Percentiles rank a stretch among this genome's conserved stretches.
phyloP scores from a whole-genome alignment of 768 basidiomycete species.

The Bullera alba region DNA sequence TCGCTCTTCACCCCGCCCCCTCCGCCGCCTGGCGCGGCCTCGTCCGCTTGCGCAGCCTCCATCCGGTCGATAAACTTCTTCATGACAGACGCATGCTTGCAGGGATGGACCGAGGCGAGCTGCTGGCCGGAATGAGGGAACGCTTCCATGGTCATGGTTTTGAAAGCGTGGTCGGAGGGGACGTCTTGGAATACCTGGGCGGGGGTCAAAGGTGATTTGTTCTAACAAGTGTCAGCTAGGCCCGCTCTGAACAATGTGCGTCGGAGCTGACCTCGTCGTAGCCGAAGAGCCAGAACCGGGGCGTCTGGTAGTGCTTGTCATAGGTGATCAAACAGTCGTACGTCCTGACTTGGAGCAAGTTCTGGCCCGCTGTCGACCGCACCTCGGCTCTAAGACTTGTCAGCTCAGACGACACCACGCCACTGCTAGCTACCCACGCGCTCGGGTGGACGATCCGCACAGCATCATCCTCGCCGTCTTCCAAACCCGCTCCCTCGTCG shows the following conservation, averaged over 20 bases:
- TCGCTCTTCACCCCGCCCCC: slow-evolving; percentile 35
- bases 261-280: slow-evolving; percentile 74
- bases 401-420: background rate
- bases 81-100: slow-evolving; percentile 98
- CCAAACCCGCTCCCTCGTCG: slow-evolving; percentile 60
- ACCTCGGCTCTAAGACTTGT: slow-evolving; percentile 24
- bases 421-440: slow-evolving; percentile 15
- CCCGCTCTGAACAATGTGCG: background rate
- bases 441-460: slow-evolving; percentile 35
- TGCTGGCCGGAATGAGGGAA: slow-evolving; percentile 89
- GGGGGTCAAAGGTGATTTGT: slow-evolving; percentile 78
- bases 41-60: slow-evolving; percentile 59
- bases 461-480: slow-evolving; percentile 83
- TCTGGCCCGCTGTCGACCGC: slow-evolving; percentile 58
- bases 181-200: slow-evolving; percentile 94
- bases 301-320: slow-evolving; percentile 99
- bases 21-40: slow-evolving; percentile 13
- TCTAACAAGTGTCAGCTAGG: slow-evolving; percentile 50
- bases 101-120: slow-evolving; percentile 87
- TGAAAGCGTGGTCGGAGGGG: slow-evolving; percentile 91
- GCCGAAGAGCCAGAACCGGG: slow-evolving; percentile 92
- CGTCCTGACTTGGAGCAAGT: slow-evolving; percentile 88
- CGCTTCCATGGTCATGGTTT: slow-evolving; percentile 96
- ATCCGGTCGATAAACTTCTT: slow-evolving; percentile 99
- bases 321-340: slow-evolving; percentile 99